Evolutionary conservation across 2,329 filamentous ascomycete species (phyloP), one percentile per base, ranked within the genome.

Genomic region (Paecilomyces sp.): DNA sequence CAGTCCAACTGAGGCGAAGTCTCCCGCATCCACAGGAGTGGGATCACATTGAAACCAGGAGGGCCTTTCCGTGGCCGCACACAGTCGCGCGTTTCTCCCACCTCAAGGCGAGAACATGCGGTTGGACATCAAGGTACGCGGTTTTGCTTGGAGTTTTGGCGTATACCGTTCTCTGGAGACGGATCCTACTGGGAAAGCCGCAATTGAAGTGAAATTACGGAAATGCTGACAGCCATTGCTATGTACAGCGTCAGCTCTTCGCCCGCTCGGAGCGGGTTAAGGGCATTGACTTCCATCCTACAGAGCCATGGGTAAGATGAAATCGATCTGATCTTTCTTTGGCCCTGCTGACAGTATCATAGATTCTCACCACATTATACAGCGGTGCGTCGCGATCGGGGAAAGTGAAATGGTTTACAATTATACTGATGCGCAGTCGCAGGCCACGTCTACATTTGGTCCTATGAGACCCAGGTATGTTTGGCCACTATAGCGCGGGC

Each of bases 391-490:
- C 53, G 33, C 53, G 28, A 18, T 55, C 15, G 52, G 52, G n/a
- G n/a, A 31, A 24, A 34, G 34, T 56, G 63, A 22, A 55, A 57
- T 61, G 28, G 47, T 58, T 58, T 58, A 47, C 50, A 31, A 54
- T 58, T 58, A 58, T 51, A 54, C 30, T 64, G 57, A 59, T 63
- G 61, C 60, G 63, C 59, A 58, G 65, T 58, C 65, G 60, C 63
- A 92, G 91, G 94, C 76, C 93, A 97, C 81, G 94, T 96, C 74
- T 95, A 97, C 81, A 97, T 99, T 74, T 97, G 94, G 92, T 97
- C 93, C 34, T 96, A 96, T 78, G 93, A 96, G 79, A 95, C 92
- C 57, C 92, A 96, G 76, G 81, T 82, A 75, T 61, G 73, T 34
- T 51, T 22, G 11, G 15, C 18, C 31, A n/a, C 41, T 56, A 9